Base-by-base conservation (phyloP, 306 rosid species). In the Lablab purpureus region DNA sequence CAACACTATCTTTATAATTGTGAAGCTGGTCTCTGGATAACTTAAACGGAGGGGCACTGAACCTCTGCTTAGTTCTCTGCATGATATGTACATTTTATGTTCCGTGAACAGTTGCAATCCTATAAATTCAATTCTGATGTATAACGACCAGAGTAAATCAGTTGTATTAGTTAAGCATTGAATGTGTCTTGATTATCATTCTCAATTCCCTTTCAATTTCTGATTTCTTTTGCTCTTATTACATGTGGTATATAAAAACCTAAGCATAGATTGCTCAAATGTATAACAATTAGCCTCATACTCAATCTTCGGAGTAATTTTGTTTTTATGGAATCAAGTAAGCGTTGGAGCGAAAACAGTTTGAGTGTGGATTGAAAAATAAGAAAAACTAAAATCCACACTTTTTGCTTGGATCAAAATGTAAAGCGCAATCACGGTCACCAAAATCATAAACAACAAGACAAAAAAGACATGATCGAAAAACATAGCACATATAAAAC, bases 21-120 rank as follows among this genome's bases (percentile, higher is more conserved):
- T 87, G 65, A 92, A 92, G 88, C 77, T 92, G 4, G 17, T 94
- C 74, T 46, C 79, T 54, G 97, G 97, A 28, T 94, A 81, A 91
- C 41, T 32, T 85, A 49, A 34, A 73, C 17, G 41, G 63, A 45
- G 14, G 13, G 78, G 19, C 4, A 28, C 9, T 51, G 17, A 34
- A 19, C 56, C 14, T 63, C 18, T 45, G 6, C 51, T 52, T 22
- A 41, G 67, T 67, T 71, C 60, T 18, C 67, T 81, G 58, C 71
- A 72, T 76, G 22, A 10, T 46, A 55, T 54, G 45, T 36, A 77
- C 47, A 62, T 75, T 77, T 36, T 63, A 37, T 21, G 58, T 40
- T 67, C 22, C 4, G 6, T 73, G 56, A 66, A 78, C 6, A 52
- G 65, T 65, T 43, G 13, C 58, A 23, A 62, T 14, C 37, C 6